phyloP scores from a whole-genome alignment of 2,329 filamentous ascomycete genomes.

The Moelleriella libera region DNA sequence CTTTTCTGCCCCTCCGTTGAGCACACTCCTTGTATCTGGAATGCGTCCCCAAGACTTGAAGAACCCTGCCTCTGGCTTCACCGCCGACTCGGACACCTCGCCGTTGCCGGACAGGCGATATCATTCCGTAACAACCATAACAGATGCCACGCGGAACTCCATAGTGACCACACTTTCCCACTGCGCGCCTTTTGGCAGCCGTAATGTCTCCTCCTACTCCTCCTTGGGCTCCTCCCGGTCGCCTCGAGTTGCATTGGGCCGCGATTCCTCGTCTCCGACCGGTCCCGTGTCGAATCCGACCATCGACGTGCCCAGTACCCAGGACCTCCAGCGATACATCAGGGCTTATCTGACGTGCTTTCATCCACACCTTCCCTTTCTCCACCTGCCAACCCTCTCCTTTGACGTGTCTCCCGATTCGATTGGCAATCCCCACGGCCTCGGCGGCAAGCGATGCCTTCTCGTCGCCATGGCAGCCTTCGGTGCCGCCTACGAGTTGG shows the following conservation, averaged over 20 bases:
- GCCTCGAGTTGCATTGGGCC: slow-evolving; percentile 31
- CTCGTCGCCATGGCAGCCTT: slow-evolving; percentile 71
- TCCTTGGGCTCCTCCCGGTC: slow-evolving; percentile 40
- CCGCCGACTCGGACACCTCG: slow-evolving; percentile 55
- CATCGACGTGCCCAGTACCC: slow-evolving; percentile 59
- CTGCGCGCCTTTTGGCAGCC: slow-evolving; percentile 39
- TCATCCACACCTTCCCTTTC: slow-evolving; percentile 87
- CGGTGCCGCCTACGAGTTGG: slow-evolving; percentile 76
- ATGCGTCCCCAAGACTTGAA: slow-evolving; percentile 47
- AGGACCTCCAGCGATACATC: slow-evolving; percentile 81
- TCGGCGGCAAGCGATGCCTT: slow-evolving; percentile 73
- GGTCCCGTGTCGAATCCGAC: slow-evolving; percentile 24
- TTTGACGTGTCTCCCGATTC: slow-evolving; percentile 67
- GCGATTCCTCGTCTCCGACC: slow-evolving; percentile 24
- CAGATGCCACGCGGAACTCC: slow-evolving; percentile 47
- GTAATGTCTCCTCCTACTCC: slow-evolving; percentile 44
- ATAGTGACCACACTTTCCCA: slow-evolving; percentile 46
- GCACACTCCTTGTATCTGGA: slow-evolving; percentile 56
- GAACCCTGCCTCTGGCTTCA: slow-evolving; percentile 51
- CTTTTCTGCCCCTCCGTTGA: slow-evolving; percentile 68
- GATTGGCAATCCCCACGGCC: slow-evolving; percentile 42
- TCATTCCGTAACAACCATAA: slow-evolving; percentile 49
- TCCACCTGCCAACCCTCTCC: slow-evolving; percentile 81
- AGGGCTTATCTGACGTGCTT: slow-evolving; percentile 83
- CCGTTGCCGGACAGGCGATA: slow-evolving; percentile 21